These are phyloP conservation scores for Lolium rigidum DNA, from an alignment of 176 grass and related monocot species.

Conservation along the genomic window DNA sequence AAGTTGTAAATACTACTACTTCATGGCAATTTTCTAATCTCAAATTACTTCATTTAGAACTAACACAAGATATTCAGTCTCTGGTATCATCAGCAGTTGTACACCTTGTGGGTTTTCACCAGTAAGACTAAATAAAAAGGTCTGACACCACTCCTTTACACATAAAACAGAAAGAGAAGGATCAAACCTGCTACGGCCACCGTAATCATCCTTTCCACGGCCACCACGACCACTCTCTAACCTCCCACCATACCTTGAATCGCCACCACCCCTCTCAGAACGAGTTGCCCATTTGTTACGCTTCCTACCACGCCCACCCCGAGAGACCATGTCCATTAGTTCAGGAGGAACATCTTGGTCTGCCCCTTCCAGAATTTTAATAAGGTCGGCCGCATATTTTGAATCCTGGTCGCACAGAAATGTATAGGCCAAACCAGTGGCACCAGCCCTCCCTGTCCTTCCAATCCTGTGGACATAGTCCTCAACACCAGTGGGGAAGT, in stretches of 20 bases:
- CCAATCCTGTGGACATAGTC: constrained; percentile 99
- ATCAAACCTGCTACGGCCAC: constrained; percentile 56
- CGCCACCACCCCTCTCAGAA: constrained; percentile 51
- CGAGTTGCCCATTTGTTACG: constrained; percentile 46
- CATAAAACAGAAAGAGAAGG: not conserved
- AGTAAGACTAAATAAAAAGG: not conserved
- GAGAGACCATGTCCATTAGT: constrained; percentile 71
- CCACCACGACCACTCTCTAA: constrained; percentile 45
- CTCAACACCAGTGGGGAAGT: constrained; percentile 96
- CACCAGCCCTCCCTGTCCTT: constrained; percentile 91
- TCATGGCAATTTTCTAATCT: constrained; percentile 1
- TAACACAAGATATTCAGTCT: constrained; percentile 6
- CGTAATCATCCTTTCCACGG: constrained; percentile 56
- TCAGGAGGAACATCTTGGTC: constrained; percentile 83
- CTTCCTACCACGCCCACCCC: constrained; percentile 65
- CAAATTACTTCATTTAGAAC: constrained; percentile 13
- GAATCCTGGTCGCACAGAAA: constrained; percentile 94
- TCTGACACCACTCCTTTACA: not conserved
- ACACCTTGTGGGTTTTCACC: not conserved
- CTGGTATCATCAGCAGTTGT: not conserved
- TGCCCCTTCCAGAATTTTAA: constrained; percentile 91
- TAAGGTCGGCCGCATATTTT: constrained; percentile 81
- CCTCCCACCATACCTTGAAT: constrained; percentile 64
- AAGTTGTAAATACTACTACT: not conserved
- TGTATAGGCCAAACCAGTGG: constrained; percentile 90